Percentiles rank a stretch among this genome's conserved stretches.
Conservation (phyloP, 176 grass and related monocot genomes). For the Olyra latifolia region DNA sequence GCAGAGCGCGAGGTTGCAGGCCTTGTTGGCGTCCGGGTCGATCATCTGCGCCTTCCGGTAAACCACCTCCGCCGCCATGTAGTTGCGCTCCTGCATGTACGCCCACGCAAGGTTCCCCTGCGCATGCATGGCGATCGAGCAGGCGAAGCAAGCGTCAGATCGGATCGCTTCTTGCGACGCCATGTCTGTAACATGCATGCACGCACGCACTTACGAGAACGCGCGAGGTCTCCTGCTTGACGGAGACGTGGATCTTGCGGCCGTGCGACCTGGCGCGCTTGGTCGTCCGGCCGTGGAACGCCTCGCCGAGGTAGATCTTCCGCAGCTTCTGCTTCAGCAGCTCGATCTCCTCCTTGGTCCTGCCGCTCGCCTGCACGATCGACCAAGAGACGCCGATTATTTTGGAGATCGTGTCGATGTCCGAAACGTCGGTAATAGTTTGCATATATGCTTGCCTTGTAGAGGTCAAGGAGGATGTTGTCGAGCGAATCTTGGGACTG, state of each 20-base stretch:
- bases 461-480: conserved; percentile 82
- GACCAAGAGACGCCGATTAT: too few species aligned
- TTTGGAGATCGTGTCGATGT: too few species aligned
- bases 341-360: conserved; percentile 80
- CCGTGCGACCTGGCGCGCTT: conserved; percentile 77
- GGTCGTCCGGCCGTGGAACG: conserved; percentile 63
- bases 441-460: conserved; percentile 18
- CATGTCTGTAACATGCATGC: too few species aligned
- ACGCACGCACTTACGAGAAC: conserved; percentile 27
- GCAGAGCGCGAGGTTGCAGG: conserved; percentile 76
- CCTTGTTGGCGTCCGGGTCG: conserved; percentile 85
- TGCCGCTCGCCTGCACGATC: conserved; percentile 52
- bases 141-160: neutral
- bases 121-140: neutral
- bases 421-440: too few species aligned
- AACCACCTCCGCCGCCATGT: conserved; percentile 80
- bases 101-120: conserved; percentile 91
- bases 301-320: conserved; percentile 75
- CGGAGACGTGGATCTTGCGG: conserved; percentile 83
- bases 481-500: conserved; percentile 76
- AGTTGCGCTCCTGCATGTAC: conserved; percentile 84
- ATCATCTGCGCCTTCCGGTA: conserved; percentile 90
- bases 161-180: neutral
- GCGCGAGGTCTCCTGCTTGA: conserved; percentile 80
- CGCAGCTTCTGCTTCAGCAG: conserved; percentile 81